phyloP scores from a whole-genome alignment of 192 early-diverging fungal species.

The Phycomyces blakesleeanus region DNA sequence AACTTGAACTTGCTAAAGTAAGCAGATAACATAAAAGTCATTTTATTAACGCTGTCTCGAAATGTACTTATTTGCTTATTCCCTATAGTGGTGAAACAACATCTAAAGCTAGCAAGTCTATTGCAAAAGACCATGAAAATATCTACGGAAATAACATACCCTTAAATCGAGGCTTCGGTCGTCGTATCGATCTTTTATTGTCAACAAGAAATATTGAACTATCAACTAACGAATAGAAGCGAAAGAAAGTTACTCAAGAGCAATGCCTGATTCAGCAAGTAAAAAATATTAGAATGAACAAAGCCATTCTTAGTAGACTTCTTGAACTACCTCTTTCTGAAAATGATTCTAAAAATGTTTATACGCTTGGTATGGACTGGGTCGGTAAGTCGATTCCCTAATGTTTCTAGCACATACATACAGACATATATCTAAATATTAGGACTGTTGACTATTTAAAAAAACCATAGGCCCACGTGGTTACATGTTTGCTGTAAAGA shows the following conservation, averaged over 20 bases:
- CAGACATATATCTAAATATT: constrained; percentile 12
- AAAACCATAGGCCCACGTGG: constrained; percentile 15
- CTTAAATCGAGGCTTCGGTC: constrained; percentile 13
- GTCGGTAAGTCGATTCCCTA: constrained; percentile 13
- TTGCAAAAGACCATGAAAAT: constrained; percentile 17
- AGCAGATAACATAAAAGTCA: constrained; percentile 14
- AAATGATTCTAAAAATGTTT: constrained; percentile 13
- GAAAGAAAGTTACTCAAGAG: constrained; percentile 11
- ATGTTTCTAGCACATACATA: constrained; percentile 10
- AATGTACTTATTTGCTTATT: constrained; percentile 16
- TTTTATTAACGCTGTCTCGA: constrained; percentile 14
- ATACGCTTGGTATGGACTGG: constrained; percentile 17
- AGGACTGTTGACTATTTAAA: constrained; percentile 13
- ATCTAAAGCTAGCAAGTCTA: constrained; percentile 16
- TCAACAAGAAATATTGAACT: constrained; percentile 15
- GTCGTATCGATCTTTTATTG: constrained; percentile 16
- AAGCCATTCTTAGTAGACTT: constrained; percentile 17
- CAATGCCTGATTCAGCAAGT: constrained; percentile 15
- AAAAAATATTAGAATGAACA: constrained; percentile 19
- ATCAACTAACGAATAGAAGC: constrained; percentile 14
- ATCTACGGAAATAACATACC: constrained; percentile 14
- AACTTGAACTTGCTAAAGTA: constrained; percentile 13
- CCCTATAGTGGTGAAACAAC: constrained; percentile 13
- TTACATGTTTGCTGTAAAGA: constrained; percentile 15
- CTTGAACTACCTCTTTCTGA: constrained; percentile 12